Evolutionary conservation across 495 filamentous ascomycete genomes (phyloP).

Genomic region (Talaromyces proteolyticus): DNA sequence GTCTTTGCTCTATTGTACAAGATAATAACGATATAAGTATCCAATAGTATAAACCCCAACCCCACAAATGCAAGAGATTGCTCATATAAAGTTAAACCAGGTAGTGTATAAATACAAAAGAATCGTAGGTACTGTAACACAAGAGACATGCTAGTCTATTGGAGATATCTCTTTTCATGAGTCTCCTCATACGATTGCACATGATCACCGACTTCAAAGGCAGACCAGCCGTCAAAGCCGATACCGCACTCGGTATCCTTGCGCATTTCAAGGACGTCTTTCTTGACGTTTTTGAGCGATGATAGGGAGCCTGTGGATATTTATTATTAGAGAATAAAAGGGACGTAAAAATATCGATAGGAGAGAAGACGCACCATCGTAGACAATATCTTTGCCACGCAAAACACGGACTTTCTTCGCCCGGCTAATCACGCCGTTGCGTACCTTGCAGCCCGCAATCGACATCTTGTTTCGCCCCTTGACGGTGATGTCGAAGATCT

Average conservation of each 20-base stretch:
- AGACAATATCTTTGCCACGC: slow-evolving; percentile 63
- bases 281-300: slow-evolving; percentile 87
- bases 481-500: slow-evolving; percentile 77
- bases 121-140: too few relatives aligned
- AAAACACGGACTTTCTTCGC: slow-evolving; percentile 64
- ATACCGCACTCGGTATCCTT: slow-evolving; percentile 94
- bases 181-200: slow-evolving; percentile 83
- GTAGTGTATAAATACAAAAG: too few relatives aligned
- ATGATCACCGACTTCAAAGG: slow-evolving; percentile 74
- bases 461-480: slow-evolving; percentile 61
- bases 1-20: too few relatives aligned
- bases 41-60: too few relatives aligned
- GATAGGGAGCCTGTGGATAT: slow-evolving; percentile 56
- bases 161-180: slow-evolving; percentile 56
- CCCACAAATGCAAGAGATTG: too few relatives aligned
- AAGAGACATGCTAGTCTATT: too few relatives aligned
- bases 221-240: slow-evolving; percentile 71
- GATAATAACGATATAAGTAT: too few relatives aligned
- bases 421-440: slow-evolving; percentile 66
- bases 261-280: slow-evolving; percentile 79
- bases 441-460: slow-evolving; percentile 83
- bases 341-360: neutral
- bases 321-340: slow-evolving; percentile 5
- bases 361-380: slow-evolving; percentile 59
- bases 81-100: too few relatives aligned